These are phyloP conservation scores for Bipolaris victoriae DNA, from an alignment of 2,329 filamentous ascomycete genomes.

Conservation along the genomic window DNA sequence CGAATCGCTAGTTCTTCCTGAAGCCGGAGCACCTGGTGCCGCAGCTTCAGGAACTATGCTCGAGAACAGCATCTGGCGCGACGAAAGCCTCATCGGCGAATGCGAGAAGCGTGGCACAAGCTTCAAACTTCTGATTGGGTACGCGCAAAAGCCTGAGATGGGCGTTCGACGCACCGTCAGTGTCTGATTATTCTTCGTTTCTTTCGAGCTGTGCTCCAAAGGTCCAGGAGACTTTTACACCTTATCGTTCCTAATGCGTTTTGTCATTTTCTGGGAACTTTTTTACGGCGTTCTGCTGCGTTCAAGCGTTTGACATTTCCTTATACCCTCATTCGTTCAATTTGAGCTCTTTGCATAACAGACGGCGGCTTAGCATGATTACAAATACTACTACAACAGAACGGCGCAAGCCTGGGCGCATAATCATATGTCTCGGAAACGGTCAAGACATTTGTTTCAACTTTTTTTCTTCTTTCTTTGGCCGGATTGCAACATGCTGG, in stretches of 20 bases:
- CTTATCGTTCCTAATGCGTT: slow-evolving; percentile 21
- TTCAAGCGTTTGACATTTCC: slow-evolving; percentile 45
- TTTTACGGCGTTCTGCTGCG: slow-evolving; percentile 34
- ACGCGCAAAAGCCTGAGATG: slow-evolving; percentile 76
- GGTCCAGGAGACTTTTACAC: slow-evolving; percentile 34
- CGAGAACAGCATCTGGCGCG: slow-evolving; percentile 76
- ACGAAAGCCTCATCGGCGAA: slow-evolving; percentile 76
- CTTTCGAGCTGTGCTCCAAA: slow-evolving; percentile 42
- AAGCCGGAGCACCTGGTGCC: slow-evolving; percentile 39
- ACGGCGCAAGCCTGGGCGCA: slow-evolving; percentile 34
- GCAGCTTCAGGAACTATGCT: slow-evolving; percentile 47
- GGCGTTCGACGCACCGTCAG: slow-evolving; percentile 56
- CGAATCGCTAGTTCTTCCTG: slow-evolving; percentile 66
- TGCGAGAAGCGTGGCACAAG: slow-evolving; percentile 87
- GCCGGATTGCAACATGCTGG: slow-evolving; percentile 41
- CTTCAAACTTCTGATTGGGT: slow-evolving; percentile 88
- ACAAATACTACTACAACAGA: slow-evolving; percentile 19
- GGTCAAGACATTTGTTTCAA: slow-evolving; percentile 23
- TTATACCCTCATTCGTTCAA: slow-evolving; percentile 40
- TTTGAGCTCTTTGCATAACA: slow-evolving; percentile 37
- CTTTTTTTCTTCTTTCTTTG: slow-evolving; percentile 17
- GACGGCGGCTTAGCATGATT: slow-evolving; percentile 30
- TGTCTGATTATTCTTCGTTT: slow-evolving; percentile 46
- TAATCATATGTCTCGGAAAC: slow-evolving; percentile 18
- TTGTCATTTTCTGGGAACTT: slow-evolving; percentile 14